These are phyloP conservation scores for Prunus dulcis DNA, from an alignment of 306 rosid genomes.

Conservation along the genomic window DNA sequence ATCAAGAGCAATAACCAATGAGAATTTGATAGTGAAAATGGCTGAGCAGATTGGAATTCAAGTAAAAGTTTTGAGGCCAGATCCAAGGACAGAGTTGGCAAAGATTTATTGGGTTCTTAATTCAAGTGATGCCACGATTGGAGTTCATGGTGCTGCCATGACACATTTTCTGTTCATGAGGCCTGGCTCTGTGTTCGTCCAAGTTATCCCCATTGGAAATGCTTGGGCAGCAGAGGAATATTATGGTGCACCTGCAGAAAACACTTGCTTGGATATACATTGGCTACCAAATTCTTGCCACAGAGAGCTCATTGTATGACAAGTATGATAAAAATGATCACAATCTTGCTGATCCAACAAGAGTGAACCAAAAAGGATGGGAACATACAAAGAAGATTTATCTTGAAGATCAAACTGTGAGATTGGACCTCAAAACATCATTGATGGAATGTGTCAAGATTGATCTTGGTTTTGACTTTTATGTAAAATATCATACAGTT, in stretches of 20 bases:
- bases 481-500: not conserved
- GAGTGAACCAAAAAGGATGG: constrained; percentile 1
- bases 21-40: constrained; percentile 14
- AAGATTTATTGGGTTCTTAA: not conserved
- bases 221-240: constrained; percentile 5
- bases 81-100: not conserved
- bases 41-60: constrained; percentile 13
- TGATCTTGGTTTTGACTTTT: not conserved
- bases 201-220: constrained; percentile 10
- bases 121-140: constrained; percentile 10
- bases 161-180: constrained; percentile 17
- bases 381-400: not conserved
- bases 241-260: constrained; percentile 13
- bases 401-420: constrained; percentile 16
- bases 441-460: constrained; percentile 1
- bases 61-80: constrained; percentile 1
- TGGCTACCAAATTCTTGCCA: constrained; percentile 6
- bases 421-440: not conserved
- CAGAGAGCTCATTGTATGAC: constrained; percentile 10
- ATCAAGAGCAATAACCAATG: constrained; percentile 69
- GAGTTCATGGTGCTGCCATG: constrained; percentile 26
- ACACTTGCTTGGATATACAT: constrained; percentile 13
- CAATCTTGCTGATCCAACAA: constrained; percentile 10
- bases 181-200: constrained; percentile 14
- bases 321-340: not conserved